Percentiles rank a stretch among this genome's conserved stretches.
Conservation (phyloP, 73 alveolate species). For the Stentor roeselii region DNA sequence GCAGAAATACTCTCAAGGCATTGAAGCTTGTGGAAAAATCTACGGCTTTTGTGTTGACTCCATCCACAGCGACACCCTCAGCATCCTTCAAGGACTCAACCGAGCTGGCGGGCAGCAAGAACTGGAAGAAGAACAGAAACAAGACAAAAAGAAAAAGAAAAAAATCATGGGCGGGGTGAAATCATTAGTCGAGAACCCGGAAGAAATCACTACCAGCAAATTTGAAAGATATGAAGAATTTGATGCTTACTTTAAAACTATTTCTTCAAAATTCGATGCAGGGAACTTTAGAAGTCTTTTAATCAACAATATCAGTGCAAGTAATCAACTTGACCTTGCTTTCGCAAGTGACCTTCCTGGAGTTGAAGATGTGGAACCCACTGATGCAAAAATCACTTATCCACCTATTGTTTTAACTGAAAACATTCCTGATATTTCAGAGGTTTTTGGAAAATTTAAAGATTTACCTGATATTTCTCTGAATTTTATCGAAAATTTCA, state of each 20-base stretch:
- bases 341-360: not conserved
- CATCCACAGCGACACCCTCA: conserved; percentile 8
- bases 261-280: conserved; percentile 18
- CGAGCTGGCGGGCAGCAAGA: not conserved
- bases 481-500: no score
- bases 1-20: conserved; percentile 17
- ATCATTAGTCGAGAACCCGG: not conserved
- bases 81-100: conserved; percentile 8
- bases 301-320: not conserved
- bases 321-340: not conserved
- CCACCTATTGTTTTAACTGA: no score
- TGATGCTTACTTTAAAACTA: not conserved
- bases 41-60: conserved; percentile 16
- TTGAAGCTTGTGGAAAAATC: conserved; percentile 13
- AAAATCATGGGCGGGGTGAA: not conserved
- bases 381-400: no score
- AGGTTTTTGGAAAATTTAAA: no score
- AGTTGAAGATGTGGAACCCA: not conserved
- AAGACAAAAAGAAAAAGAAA: not conserved
- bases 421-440: no score
- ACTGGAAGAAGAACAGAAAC: not conserved
- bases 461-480: no score
- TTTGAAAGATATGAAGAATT: conserved; percentile 16
- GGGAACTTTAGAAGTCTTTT: not conserved
- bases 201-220: not conserved